These are phyloP conservation scores for Pouteria campechiana DNA, from an alignment of 179 eudicot species.

Conservation along the genomic window DNA sequence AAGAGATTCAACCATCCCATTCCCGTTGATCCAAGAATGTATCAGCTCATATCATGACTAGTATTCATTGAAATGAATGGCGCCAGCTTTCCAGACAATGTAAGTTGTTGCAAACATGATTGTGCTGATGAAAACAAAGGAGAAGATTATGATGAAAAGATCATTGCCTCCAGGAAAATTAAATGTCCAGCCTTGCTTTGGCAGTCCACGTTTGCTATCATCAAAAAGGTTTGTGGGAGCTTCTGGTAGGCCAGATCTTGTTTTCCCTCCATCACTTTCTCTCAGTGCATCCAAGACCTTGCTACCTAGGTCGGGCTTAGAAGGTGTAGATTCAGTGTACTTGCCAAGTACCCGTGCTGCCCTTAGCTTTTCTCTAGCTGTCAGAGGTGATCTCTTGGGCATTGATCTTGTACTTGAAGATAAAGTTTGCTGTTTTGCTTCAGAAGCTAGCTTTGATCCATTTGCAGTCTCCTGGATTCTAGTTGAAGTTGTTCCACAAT, in stretches of 20 bases:
- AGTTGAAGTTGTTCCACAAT: conserved; percentile 4
- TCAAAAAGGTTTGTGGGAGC: conserved; percentile 82
- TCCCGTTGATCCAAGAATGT: too few species aligned
- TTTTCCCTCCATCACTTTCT: conserved; percentile 79
- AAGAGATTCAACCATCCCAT: too few species aligned
- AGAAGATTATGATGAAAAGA: conserved; percentile 39
- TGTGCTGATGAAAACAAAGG: conserved; percentile 74
- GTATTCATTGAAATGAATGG: conserved; percentile 81
- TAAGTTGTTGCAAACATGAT: conserved; percentile 84
- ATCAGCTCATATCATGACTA: too few species aligned
- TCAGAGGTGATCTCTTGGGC: conserved; percentile 45
- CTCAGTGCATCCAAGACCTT: conserved; percentile 67
- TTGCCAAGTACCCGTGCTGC: conserved; percentile 93
- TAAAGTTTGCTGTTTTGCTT: conserved; percentile 10
- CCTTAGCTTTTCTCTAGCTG: conserved; percentile 82
- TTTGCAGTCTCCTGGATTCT: conserved; percentile 5
- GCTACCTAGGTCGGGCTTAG: conserved; percentile 51
- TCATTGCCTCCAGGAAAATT: conserved; percentile 76
- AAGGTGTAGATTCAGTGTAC: conserved; percentile 54
- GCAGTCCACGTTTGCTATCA: conserved; percentile 86
- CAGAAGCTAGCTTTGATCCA: conserved; percentile 7
- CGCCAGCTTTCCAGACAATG: conserved; percentile 92
- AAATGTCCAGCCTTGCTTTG: conserved; percentile 71
- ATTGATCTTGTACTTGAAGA: conserved; percentile 15
- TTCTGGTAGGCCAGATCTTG: conserved; percentile 69